Evolutionary conservation across 1,284 basidiomycete species (phyloP).

Genomic region (Ustilago bromivora): DNA sequence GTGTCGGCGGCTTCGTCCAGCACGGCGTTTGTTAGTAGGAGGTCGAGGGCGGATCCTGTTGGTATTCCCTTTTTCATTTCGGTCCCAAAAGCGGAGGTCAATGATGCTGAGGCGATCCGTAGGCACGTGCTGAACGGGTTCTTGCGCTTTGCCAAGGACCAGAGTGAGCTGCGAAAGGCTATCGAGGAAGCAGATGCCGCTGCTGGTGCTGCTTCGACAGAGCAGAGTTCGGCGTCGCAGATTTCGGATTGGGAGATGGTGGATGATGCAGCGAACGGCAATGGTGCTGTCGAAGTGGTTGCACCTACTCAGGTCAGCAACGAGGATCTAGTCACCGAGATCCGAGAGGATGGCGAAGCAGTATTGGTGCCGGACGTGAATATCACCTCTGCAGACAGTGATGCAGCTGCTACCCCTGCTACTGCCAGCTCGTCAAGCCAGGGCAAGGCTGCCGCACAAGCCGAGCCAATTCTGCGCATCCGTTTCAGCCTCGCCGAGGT

Average conservation of each 20-base stretch:
- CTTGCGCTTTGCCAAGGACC: conserved; percentile 32
- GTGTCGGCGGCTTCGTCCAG: conserved; percentile 21
- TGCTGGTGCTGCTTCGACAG: background rate
- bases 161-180: conserved; percentile 25
- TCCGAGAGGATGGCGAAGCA: conserved; percentile 48
- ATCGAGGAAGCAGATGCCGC: conserved; percentile 16
- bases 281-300: conserved; percentile 31
- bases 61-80: conserved; percentile 67
- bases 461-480: conserved; percentile 24
- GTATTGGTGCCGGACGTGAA: conserved; percentile 38
- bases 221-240: conserved; percentile 9
- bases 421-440: background rate
- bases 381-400: background rate
- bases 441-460: conserved; percentile 4
- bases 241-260: conserved; percentile 55
- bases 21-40: conserved; percentile 45
- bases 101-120: conserved; percentile 46
- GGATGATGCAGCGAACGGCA: conserved; percentile 25
- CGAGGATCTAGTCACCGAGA: conserved; percentile 49
- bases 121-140: conserved; percentile 52
- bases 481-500: conserved; percentile 45
- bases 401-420: background rate
- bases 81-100: conserved; percentile 46
- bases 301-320: conserved; percentile 15
- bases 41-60: conserved; percentile 31